These are phyloP conservation scores for Penicillium corylophilum DNA, from an alignment of 2,329 filamentous ascomycete genomes.

Conservation along the genomic window DNA sequence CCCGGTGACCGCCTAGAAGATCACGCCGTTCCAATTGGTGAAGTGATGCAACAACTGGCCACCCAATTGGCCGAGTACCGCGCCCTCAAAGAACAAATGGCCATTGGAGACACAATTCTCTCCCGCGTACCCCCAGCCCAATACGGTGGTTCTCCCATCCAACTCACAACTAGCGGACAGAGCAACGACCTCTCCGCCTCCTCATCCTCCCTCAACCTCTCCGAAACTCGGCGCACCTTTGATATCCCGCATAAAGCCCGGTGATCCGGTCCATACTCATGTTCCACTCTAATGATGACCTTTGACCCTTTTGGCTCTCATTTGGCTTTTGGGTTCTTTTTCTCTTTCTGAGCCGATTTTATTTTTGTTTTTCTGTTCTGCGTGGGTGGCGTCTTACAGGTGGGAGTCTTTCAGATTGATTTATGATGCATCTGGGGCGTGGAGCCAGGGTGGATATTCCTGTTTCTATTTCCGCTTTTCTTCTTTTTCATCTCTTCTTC, in stretches of 20 bases:
- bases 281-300: background rate
- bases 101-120: constrained; percentile 27
- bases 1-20: constrained; percentile 64
- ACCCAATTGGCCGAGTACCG: constrained; percentile 44
- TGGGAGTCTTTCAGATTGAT: constrained; percentile 17
- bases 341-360: too few relatives aligned
- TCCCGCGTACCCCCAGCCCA: constrained; percentile 16
- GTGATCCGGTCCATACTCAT: constrained; percentile 8
- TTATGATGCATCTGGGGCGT: constrained; percentile 27
- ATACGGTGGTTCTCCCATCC: constrained; percentile 5
- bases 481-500: constrained; percentile 12
- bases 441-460: constrained; percentile 26
- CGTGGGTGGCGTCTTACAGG: constrained; percentile 27
- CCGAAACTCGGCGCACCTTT: constrained; percentile 18
- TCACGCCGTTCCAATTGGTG: constrained; percentile 73
- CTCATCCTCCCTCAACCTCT: constrained; percentile 30
- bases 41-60: constrained; percentile 52
- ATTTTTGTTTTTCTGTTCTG: constrained; percentile 8
- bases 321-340: constrained; percentile 1
- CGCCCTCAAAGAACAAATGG: constrained; percentile 42
- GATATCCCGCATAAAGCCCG: constrained; percentile 15
- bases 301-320: constrained; percentile 7
- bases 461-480: constrained; percentile 8
- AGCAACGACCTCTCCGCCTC: constrained; percentile 25
- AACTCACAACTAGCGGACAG: constrained; percentile 15